Base-by-base conservation (phyloP, 768 basidiomycete genomes). In the Botryobasidium botryosum region DNA sequence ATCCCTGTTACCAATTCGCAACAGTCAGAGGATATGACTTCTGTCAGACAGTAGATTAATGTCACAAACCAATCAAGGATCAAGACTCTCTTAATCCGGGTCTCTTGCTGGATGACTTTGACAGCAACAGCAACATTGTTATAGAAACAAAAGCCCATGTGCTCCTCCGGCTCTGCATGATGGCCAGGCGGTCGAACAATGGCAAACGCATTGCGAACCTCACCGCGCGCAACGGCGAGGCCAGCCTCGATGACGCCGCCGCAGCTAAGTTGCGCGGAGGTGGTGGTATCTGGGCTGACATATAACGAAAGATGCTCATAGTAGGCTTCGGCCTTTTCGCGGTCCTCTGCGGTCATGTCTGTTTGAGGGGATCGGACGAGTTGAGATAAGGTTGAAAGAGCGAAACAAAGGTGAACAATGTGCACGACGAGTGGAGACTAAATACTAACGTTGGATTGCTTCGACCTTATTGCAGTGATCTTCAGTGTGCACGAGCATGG, bases 81-180 rank as follows among this genome's bases (percentile, higher is more conserved):
- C 50, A 99, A 57, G 12, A 96, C 77, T 57, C 71, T 83, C 59
- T 79, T 83, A 48, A 86, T 62, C 5, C 69, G 57, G 2, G 82
- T 80, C 44, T 68, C 53, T 50, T 79, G 64, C 57, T 85, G 79
- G 17, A 83, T 75, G 21, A 88, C 82, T 55, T 75, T 74, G 17
- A 86, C 73, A 1, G 91, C 91, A 13, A 99, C 83, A 1, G 94
- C 81, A 27, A 92, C 90, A 57, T 99, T 99, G 61, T 99, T 99
- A 66, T 90, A 94, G 66, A 99, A 94, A 62, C 94, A 97, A 60
- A 99, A 99, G 1, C 94, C 94, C 91, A 97, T 96, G 51, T 87
- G 84, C 57, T 91, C 82, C 51, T 94, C 86, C 4, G 94, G 94
- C 58, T 99, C 94, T 5, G 94, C 91, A 56, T 99, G 94, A 58